Evolutionary conservation across 805 yeast species (phyloP).

Genomic region (Saitoella complicata): DNA sequence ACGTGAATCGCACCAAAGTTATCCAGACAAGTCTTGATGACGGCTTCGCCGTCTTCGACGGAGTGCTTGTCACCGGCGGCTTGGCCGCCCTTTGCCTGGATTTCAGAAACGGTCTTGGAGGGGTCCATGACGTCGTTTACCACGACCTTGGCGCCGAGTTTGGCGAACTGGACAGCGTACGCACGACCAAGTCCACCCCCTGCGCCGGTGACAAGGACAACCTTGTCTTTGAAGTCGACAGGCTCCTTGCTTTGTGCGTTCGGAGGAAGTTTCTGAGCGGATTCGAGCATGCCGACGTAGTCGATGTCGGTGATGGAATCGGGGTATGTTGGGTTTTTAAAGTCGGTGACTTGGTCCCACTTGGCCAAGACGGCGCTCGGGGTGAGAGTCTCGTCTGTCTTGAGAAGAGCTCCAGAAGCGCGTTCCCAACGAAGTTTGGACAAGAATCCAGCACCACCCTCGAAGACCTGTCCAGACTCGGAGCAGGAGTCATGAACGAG

Average conservation of each 20-base stretch:
- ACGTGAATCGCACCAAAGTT: slow-evolving; percentile 73
- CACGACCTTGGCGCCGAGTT: slow-evolving; percentile 87
- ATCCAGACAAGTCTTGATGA: slow-evolving; percentile 60
- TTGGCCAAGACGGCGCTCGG: slow-evolving; percentile 67
- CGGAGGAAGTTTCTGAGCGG: slow-evolving; percentile 33
- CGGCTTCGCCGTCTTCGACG: slow-evolving; percentile 62
- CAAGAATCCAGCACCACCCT: slow-evolving; percentile 86
- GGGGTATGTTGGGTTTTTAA: slow-evolving; percentile 55
- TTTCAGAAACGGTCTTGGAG: slow-evolving; percentile 53
- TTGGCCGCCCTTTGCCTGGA: slow-evolving; percentile 50
- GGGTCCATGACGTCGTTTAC: slow-evolving; percentile 81
- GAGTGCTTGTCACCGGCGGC: slow-evolving; percentile 78
- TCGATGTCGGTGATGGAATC: slow-evolving; percentile 43
- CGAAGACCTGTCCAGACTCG: slow-evolving; percentile 64
- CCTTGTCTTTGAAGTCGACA: slow-evolving; percentile 60
- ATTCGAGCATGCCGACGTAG: slow-evolving; percentile 43
- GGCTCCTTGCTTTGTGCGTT: slow-evolving; percentile 39
- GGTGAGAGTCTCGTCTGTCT: slow-evolving; percentile 59
- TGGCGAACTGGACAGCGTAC: slow-evolving; percentile 72
- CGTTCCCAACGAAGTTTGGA: slow-evolving; percentile 93
- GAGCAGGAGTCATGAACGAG: slow-evolving; percentile 49
- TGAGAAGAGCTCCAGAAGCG: slow-evolving; percentile 69
- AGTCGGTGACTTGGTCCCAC: slow-evolving; percentile 48
- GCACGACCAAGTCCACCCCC: slow-evolving; percentile 89
- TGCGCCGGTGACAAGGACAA: slow-evolving; percentile 86